Percentiles rank a stretch among this genome's conserved stretches.
Conservation (phyloP, 768 basidiomycete species). For the Serendipita sp. region DNA sequence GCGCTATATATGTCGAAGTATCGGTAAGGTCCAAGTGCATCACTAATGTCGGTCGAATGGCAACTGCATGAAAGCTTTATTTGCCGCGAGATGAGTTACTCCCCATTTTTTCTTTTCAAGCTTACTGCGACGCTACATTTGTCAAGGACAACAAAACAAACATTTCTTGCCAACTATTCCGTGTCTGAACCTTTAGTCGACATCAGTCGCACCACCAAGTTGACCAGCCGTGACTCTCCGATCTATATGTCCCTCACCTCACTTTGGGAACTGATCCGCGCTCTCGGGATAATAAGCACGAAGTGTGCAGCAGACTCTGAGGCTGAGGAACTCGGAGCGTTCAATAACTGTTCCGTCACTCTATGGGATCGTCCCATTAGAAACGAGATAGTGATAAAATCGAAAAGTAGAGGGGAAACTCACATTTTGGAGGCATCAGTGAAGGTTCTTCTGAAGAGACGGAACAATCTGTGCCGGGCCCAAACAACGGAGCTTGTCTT, state of each 20-base stretch:
- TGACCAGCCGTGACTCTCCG: too few relatives aligned
- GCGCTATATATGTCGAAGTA: too few relatives aligned
- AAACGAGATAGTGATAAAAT: neutral
- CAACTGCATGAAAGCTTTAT: too few relatives aligned
- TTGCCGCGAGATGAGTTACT: too few relatives aligned
- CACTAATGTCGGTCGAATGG: too few relatives aligned
- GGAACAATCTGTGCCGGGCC: constrained; percentile 24
- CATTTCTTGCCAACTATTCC: too few relatives aligned
- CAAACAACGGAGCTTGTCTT: constrained; percentile 19
- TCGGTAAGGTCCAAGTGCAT: too few relatives aligned
- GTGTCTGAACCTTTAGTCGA: too few relatives aligned
- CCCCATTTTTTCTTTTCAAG: too few relatives aligned
- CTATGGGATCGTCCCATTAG: neutral
- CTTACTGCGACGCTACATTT: too few relatives aligned
- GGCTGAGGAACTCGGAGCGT: neutral
- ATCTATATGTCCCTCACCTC: neutral
- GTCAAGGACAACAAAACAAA: too few relatives aligned
- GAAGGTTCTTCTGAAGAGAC: constrained; percentile 26
- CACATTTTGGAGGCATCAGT: constrained; percentile 31
- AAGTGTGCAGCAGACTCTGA: constrained; percentile 7
- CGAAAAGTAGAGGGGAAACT: neutral
- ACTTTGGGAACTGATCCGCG: neutral
- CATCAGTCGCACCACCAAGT: too few relatives aligned
- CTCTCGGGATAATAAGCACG: neutral
- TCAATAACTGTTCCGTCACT: neutral